Evolutionary conservation across 768 basidiomycete genomes (phyloP).

Genomic region (Amylocystis lapponica): DNA sequence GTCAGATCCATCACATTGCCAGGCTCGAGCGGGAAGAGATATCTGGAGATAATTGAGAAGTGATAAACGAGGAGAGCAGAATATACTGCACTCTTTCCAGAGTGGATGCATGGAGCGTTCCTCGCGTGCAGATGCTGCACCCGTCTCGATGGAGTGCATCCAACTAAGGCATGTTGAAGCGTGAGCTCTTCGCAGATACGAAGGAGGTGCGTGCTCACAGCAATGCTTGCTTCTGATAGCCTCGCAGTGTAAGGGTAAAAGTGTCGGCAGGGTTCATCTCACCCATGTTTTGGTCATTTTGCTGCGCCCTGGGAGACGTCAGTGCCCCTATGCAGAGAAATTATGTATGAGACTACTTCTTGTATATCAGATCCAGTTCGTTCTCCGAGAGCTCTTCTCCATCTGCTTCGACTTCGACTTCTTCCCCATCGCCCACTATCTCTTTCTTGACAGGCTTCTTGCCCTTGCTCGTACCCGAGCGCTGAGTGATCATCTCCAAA

Average conservation of each 20-base stretch:
- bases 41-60: conserved; percentile 41
- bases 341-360: too few relatives aligned
- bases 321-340: too few relatives aligned
- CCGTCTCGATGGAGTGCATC: conserved; percentile 87
- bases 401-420: conserved; percentile 75
- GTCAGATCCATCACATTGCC: conserved; percentile 69
- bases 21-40: conserved; percentile 63
- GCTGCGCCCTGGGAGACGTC: conserved; percentile 80
- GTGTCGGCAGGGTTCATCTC: conserved; percentile 79
- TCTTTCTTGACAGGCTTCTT: conserved; percentile 42
- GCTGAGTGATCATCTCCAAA: conserved; percentile 35
- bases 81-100: conserved; percentile 87
- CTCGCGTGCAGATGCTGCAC: conserved; percentile 62
- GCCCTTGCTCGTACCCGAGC: conserved; percentile 19
- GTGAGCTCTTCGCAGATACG: background rate
- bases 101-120: conserved; percentile 82
- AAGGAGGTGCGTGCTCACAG: conserved; percentile 31
- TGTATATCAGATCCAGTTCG: conserved; percentile 79
- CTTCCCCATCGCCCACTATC: conserved; percentile 76
- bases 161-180: conserved; percentile 49
- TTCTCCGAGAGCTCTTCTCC: conserved; percentile 77
- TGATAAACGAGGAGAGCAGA: background rate
- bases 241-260: conserved; percentile 70
- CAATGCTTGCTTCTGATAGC: conserved; percentile 93
- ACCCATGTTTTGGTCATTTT: conserved; percentile 65